Base-by-base conservation (phyloP, 2,329 filamentous ascomycete species). In the Verticillium zaregamsianum region DNA sequence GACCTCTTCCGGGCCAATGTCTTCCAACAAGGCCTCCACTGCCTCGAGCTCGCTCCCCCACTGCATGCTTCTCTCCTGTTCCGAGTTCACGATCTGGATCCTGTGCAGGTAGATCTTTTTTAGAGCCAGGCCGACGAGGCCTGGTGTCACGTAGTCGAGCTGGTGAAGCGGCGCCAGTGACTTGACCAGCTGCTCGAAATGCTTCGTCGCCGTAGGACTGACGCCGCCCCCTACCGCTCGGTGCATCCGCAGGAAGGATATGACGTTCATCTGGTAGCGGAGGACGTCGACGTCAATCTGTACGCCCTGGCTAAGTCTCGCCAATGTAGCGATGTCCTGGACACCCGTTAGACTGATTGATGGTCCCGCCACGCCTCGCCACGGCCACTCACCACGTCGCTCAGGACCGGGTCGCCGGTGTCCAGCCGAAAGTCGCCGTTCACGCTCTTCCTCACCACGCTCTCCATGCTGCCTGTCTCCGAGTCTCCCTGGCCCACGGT, bases 71-170 rank as follows among this genome's bases (percentile, higher is more conserved):
- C 93, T 83, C 77, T 98, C 95, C 62, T 87, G 86, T 64, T 86
- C 83, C 1, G 91, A 83, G 1, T 77, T 76, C 0, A 90, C 86
- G 61, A 97, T 83, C 15, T 85, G 76, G 35, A 99, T 87, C 9
- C 93, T 88, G 76, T 99, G 95, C 20, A 90, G 82, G 71, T 96
- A 99, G 28, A 96, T 85, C 77, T 98, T 98, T 64, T 86, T 86
- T 2, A 90, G 88, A 5, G 95, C 95, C 55, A 99, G 80, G 8
- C 83, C 86, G 23, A 97, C 89, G 31, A 98, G 83, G 1, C 92
- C 90, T 0, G 95, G 94, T 0, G 93, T 93, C 5, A 92, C 88
- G 72, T 89, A 98, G 68, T 89, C 83, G 17, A 96, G 79, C 0
- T 87, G 85, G 72, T 98, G 94, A 20, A 99, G 80, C 1, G 92